Conservation (phyloP, 768 basidiomycete genomes). For the Daedalea quercina region DNA sequence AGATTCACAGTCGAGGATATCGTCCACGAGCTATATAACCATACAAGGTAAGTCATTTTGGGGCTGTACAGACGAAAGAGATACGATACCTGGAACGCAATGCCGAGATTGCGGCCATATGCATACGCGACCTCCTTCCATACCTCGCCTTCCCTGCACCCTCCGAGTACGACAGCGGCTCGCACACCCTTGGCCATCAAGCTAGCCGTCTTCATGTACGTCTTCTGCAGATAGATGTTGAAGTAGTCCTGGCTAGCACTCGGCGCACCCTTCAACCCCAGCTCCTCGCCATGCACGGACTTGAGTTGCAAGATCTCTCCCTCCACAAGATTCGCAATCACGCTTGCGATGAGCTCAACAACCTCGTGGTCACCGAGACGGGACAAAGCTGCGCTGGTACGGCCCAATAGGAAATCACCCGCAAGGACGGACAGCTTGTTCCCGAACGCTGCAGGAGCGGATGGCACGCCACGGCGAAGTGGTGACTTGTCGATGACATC, state of each 20-base stretch:
- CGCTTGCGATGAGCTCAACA: constrained; percentile 86
- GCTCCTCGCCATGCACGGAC: constrained; percentile 37
- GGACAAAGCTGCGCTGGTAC: constrained; percentile 82
- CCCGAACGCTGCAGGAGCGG: constrained; percentile 72
- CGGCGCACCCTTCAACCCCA: constrained; percentile 23
- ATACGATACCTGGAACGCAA: constrained; percentile 82
- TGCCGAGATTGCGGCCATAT: constrained; percentile 85
- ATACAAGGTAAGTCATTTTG: background rate
- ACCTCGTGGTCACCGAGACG: constrained; percentile 84
- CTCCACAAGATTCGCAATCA: constrained; percentile 94
- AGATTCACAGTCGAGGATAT: constrained; percentile 88
- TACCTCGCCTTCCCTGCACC: constrained; percentile 64
- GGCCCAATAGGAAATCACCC: constrained; percentile 92
- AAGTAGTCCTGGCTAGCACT: constrained; percentile 44
- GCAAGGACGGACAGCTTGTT: constrained; percentile 93
- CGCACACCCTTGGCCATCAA: constrained; percentile 85
- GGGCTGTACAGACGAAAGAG: background rate
- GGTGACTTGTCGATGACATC: constrained; percentile 75
- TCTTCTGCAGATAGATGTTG: constrained; percentile 83
- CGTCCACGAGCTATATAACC: constrained; percentile 76
- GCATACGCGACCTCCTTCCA: constrained; percentile 90
- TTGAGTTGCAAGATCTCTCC: constrained; percentile 87
- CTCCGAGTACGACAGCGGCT: constrained; percentile 83
- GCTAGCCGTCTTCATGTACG: constrained; percentile 88
- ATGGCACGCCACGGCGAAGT: constrained; percentile 61